phyloP scores from a whole-genome alignment of 192 early-diverging fungal genomes.

The Nowakowskiella sp. region DNA sequence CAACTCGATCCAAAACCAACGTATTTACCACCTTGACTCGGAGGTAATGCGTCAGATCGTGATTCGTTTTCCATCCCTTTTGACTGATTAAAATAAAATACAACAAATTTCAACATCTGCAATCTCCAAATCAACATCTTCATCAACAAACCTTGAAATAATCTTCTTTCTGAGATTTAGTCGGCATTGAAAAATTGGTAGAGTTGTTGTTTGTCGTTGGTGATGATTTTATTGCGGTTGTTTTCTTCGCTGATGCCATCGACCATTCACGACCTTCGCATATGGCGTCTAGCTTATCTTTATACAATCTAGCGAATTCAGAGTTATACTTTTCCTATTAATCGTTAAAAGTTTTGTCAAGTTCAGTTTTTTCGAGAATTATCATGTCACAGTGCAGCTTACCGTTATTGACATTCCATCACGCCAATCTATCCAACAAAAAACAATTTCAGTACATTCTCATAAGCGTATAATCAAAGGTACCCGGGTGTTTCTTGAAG shows the following conservation, averaged over 20 bases:
- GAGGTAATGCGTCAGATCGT: constrained; percentile 33
- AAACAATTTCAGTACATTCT: no score
- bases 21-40: constrained; percentile 47
- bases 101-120: neutral
- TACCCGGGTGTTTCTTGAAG: constrained; percentile 63
- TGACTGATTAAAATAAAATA: constrained; percentile 10
- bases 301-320: constrained; percentile 75
- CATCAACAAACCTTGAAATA: constrained; percentile 44
- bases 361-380: constrained; percentile 53
- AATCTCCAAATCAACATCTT: neutral
- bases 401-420: neutral
- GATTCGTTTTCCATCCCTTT: constrained; percentile 36
- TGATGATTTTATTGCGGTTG: constrained; percentile 19
- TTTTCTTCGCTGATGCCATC: constrained; percentile 20
- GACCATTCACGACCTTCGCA: constrained; percentile 54
- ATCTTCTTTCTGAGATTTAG: constrained; percentile 50
- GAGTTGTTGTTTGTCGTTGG: constrained; percentile 15
- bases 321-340: constrained; percentile 76
- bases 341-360: constrained; percentile 69
- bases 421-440: neutral
- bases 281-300: constrained; percentile 74
- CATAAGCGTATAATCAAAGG: neutral
- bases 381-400: neutral
- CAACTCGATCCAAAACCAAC: constrained; percentile 38
- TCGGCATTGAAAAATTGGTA: neutral